Percentiles rank a stretch among this genome's conserved stretches.
Evolutionary conservation across 176 grass and related monocot species (phyloP).

Genomic region (Raddia distichophylla): DNA sequence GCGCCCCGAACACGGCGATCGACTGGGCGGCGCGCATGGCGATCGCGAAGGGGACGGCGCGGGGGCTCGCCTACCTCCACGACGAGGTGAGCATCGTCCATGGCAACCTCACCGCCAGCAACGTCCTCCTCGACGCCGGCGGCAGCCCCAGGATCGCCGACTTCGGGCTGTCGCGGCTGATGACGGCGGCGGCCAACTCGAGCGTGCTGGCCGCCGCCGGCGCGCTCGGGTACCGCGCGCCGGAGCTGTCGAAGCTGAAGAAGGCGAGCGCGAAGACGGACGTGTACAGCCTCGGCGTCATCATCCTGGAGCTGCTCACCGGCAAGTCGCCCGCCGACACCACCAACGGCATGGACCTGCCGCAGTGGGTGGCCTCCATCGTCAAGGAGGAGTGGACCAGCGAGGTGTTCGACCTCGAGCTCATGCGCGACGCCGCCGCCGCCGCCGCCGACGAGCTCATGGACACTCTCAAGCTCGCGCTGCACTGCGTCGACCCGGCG

Average conservation of each 20-base stretch:
- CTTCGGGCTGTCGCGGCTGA: conserved; percentile 79
- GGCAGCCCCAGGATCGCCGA: conserved; percentile 59
- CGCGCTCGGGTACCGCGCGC: conserved; percentile 73
- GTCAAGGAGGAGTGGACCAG: conserved; percentile 93
- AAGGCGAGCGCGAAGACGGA: conserved; percentile 77
- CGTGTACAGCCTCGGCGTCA: conserved; percentile 88
- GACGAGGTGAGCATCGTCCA: conserved; percentile 62
- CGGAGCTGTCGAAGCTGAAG: conserved; percentile 87
- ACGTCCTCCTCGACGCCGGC: conserved; percentile 69
- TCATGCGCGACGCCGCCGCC: conserved; percentile 59
- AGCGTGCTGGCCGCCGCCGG: conserved; percentile 61
- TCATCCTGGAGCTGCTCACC: conserved; percentile 85
- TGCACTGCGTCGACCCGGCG: conserved; percentile 76
- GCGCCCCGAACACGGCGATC: conserved; percentile 53
- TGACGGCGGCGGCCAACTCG: conserved; percentile 72
- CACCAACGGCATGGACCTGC: conserved; percentile 78
- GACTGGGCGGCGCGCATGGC: conserved; percentile 66
- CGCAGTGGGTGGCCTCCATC: conserved; percentile 82
- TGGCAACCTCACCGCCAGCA: conserved; percentile 78
- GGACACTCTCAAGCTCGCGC: conserved; percentile 80
- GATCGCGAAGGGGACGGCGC: conserved; percentile 68
- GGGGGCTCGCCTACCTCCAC: conserved; percentile 68
- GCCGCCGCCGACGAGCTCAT: conserved; percentile 63
- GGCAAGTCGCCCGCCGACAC: conserved; percentile 74
- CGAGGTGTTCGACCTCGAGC: conserved; percentile 89